Evolutionary conservation across 2,329 filamentous ascomycete genomes (phyloP).

Genomic region (Dryadomyces quercus-mongolicae): DNA sequence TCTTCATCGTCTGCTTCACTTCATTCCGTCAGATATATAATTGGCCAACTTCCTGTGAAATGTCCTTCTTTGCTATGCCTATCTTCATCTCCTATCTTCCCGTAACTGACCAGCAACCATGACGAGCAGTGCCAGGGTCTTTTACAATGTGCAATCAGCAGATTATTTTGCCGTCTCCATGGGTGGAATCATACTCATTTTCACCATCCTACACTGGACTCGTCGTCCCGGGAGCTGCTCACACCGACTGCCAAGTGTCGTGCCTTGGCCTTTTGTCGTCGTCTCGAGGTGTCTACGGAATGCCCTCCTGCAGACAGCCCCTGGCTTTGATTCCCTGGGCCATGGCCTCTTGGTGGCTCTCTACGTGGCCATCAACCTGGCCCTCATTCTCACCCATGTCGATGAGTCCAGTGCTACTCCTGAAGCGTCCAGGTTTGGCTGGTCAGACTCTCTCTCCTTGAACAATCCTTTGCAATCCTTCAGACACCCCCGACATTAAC

Average conservation of each 20-base stretch:
- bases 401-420: constrained; percentile 12
- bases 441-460: constrained; percentile 16
- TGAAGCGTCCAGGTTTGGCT: constrained; percentile 19
- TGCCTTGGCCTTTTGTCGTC: constrained; percentile 15
- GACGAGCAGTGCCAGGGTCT: background rate
- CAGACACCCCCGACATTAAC: too few species aligned
- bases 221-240: constrained; percentile 13
- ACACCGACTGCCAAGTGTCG: constrained; percentile 9
- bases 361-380: constrained; percentile 19
- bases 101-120: too few species aligned
- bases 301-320: constrained; percentile 18
- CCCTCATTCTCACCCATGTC: constrained; percentile 18
- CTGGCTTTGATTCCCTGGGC: constrained; percentile 21
- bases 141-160: constrained; percentile 5
- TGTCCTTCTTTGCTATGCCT: too few species aligned
- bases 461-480: too few species aligned
- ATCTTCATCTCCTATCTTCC: too few species aligned
- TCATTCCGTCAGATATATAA: too few species aligned
- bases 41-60: too few species aligned
- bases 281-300: constrained; percentile 16
- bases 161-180: constrained; percentile 12
- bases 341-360: constrained; percentile 19
- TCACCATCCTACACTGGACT: constrained; percentile 19
- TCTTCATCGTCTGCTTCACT: too few species aligned
- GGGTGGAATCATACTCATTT: constrained; percentile 18